Conservation (phyloP, 1,139 yeast species). For the Lodderomyces parapsilosis region DNA sequence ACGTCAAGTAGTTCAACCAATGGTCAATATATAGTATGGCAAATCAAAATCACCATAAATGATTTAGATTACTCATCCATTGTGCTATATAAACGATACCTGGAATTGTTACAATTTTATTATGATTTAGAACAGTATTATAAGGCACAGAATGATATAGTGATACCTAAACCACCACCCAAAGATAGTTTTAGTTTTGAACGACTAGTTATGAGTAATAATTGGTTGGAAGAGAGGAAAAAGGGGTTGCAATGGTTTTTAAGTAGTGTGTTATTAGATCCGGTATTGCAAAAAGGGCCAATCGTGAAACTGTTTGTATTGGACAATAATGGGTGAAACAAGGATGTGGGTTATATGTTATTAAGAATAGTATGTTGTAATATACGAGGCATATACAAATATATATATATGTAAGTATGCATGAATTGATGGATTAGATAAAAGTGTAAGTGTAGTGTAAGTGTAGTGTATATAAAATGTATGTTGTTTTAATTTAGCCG, state of each 20-base stretch:
- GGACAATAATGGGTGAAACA: slow-evolving; percentile 25
- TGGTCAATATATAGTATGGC: slow-evolving; percentile 47
- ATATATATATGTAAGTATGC: too few relatives aligned
- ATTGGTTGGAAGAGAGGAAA: slow-evolving; percentile 61
- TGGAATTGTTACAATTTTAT: slow-evolving; percentile 59
- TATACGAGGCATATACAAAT: too few relatives aligned
- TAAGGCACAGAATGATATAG: slow-evolving; percentile 17
- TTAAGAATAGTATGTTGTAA: too few relatives aligned
- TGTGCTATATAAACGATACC: slow-evolving; percentile 57
- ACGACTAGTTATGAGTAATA: slow-evolving; percentile 42
- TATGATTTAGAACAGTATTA: slow-evolving; percentile 35
- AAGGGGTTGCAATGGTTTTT: slow-evolving; percentile 74
- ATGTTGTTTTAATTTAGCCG: too few relatives aligned
- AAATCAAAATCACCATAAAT: slow-evolving; percentile 42
- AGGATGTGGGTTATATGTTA: too few relatives aligned
- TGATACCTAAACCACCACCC: slow-evolving; percentile 67
- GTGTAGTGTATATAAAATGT: too few relatives aligned
- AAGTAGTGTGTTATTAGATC: slow-evolving; percentile 66
- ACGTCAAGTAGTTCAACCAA: not conserved
- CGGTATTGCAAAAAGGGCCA: slow-evolving; percentile 47
- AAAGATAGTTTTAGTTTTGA: slow-evolving; percentile 50
- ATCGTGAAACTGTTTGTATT: slow-evolving; percentile 53
- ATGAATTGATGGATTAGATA: too few relatives aligned
- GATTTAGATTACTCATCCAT: slow-evolving; percentile 49
- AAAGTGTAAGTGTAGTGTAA: too few relatives aligned